Percentiles rank a stretch among this genome's conserved stretches.
These are phyloP conservation scores for Urtica urens DNA, from an alignment of 306 rosid genomes.

Conservation along the genomic window DNA sequence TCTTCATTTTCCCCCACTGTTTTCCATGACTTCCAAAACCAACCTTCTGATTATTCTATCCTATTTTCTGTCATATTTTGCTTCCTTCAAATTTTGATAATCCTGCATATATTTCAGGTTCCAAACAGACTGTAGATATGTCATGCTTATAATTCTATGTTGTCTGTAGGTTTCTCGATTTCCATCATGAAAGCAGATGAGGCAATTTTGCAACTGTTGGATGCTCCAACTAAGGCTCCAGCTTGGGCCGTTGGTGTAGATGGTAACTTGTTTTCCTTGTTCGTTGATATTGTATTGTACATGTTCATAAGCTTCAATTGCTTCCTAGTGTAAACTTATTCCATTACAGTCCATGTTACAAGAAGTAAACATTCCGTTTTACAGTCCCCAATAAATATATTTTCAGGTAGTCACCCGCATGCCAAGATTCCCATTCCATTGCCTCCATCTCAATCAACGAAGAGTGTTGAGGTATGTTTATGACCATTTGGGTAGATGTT, in stretches of 20 bases:
- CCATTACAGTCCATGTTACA: neutral
- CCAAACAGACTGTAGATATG: no score
- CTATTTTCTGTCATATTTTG: no score
- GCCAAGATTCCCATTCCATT: conserved; percentile 86
- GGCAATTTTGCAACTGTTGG: conserved; percentile 54
- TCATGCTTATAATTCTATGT: no score
- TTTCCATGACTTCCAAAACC: no score
- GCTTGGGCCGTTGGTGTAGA: conserved; percentile 89
- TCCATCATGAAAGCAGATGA: conserved; percentile 84
- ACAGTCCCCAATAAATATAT: neutral
- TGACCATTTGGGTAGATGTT: conserved; percentile 8
- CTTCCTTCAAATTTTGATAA: no score
- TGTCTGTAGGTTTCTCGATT: conserved; percentile 96
- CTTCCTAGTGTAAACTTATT: no score
- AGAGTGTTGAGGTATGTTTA: conserved; percentile 58
- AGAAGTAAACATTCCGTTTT: neutral
- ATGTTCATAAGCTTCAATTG: no score
- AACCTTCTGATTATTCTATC: no score
- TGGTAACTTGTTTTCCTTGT: conserved; percentile 56
- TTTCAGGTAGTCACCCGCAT: conserved; percentile 63
- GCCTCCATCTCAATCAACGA: conserved; percentile 51
- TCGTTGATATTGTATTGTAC: conserved; percentile 7
- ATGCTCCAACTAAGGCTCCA: conserved; percentile 85
- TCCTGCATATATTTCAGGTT: no score
- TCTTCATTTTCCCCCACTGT: no score